Conservation (phyloP, 352 stramenopile species). For the Globisporangium iwayamae region DNA sequence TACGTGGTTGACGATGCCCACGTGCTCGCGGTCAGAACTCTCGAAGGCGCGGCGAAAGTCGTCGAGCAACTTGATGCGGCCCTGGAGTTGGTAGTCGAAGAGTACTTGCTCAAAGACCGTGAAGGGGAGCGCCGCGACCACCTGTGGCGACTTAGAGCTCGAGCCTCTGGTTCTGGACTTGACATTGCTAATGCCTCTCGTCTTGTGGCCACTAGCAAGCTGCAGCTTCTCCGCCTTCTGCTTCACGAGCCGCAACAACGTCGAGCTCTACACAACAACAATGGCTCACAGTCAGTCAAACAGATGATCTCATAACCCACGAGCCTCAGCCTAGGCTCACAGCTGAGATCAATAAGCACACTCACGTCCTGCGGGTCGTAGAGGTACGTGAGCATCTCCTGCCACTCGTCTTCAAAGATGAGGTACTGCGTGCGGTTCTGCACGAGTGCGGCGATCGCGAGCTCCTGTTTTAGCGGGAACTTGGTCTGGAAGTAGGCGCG, state of each 20-base stretch:
- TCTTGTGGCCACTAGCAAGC: slow-evolving; percentile 17
- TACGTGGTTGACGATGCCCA: slow-evolving; percentile 55
- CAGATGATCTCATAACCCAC: background rate
- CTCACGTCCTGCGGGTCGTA: slow-evolving; percentile 70
- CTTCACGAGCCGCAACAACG: slow-evolving; percentile 39
- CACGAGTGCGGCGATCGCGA: slow-evolving; percentile 43
- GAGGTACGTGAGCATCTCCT: slow-evolving; percentile 68
- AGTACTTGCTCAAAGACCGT: slow-evolving; percentile 65
- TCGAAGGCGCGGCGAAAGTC: slow-evolving; percentile 48
- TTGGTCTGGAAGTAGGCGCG: slow-evolving; percentile 67
- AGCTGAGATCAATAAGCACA: background rate
- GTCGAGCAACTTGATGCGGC: slow-evolving; percentile 56
- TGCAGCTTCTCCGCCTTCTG: slow-evolving; percentile 37
- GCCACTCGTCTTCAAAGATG: slow-evolving; percentile 66
- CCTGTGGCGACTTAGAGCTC: no score
- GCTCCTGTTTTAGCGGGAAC: slow-evolving; percentile 63
- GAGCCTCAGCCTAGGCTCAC: background rate
- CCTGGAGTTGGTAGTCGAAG: slow-evolving; percentile 68
- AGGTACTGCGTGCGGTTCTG: slow-evolving; percentile 32
- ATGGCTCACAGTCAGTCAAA: background rate
- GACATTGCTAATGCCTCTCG: background rate
- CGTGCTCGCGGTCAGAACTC: slow-evolving; percentile 41
- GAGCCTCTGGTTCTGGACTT: background rate
- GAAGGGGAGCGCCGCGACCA: slow-evolving; percentile 30
- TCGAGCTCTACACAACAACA: slow-evolving; percentile 32